Evolutionary conservation across 352 stramenopile genomes (phyloP).

Genomic region (Phytophthora capsici): DNA sequence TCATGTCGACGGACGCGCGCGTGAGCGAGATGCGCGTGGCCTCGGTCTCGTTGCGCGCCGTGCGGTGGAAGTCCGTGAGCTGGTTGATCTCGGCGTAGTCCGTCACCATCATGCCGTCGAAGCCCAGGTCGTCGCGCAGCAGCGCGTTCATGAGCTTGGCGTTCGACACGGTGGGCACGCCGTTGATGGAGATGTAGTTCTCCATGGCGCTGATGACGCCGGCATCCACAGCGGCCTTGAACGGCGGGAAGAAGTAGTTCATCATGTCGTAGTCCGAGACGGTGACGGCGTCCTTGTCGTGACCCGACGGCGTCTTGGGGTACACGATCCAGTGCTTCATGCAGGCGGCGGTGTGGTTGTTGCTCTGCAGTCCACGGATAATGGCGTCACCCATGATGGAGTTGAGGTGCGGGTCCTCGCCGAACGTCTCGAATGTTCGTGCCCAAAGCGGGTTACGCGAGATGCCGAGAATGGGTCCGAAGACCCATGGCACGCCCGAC

Average conservation of each 20-base stretch:
- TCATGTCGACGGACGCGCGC: constrained; percentile 88
- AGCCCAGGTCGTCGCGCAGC: constrained; percentile 77
- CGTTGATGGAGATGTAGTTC: constrained; percentile 91
- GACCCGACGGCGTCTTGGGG: constrained; percentile 64
- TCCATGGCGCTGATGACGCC: constrained; percentile 89
- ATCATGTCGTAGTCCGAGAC: constrained; percentile 68
- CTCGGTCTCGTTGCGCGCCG: constrained; percentile 43
- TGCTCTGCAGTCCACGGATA: constrained; percentile 73
- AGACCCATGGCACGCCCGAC: constrained; percentile 87
- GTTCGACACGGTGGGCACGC: constrained; percentile 85
- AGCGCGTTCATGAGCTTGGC: constrained; percentile 69
- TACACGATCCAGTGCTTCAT: constrained; percentile 90
- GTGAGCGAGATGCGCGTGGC: constrained; percentile 64
- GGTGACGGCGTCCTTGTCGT: constrained; percentile 77
- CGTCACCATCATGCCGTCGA: constrained; percentile 88
- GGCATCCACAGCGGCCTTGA: constrained; percentile 69
- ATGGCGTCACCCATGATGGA: constrained; percentile 55
- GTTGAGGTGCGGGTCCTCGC: constrained; percentile 84
- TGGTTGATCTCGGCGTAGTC: constrained; percentile 93
- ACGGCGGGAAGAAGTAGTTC: constrained; percentile 79
- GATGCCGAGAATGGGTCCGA: constrained; percentile 81
- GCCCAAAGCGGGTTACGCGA: constrained; percentile 83
- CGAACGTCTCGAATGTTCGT: constrained; percentile 92
- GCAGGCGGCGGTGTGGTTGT: constrained; percentile 62
- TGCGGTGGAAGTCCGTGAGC: constrained; percentile 56